Evolutionary conservation across 2,329 filamentous ascomycete genomes (phyloP), one percentile per base, ranked within the genome.

Genomic region (Colletotrichum limetticola): DNA sequence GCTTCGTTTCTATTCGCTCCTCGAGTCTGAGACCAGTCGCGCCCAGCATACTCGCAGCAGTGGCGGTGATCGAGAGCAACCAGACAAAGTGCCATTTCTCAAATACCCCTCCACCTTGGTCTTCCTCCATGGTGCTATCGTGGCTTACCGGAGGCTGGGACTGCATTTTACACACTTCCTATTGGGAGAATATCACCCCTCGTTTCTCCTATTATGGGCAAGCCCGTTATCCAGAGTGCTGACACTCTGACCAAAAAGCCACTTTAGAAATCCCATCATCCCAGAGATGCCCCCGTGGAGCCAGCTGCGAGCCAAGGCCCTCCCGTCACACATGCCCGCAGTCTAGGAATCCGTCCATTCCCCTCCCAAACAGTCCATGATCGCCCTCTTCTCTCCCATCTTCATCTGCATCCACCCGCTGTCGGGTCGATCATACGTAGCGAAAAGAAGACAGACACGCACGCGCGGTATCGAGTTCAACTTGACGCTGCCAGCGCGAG

Each of bases 331-430:
- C 58, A 71, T 66, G 56, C 58, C 53, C 64, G 4, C 32, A 16
- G 28, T 35, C 56, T 28, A 35, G 63, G 60, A 42, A 42, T 72
- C 46, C 55, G 35, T 46, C 57, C 49, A 35, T 62, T 56, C 32
- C 61, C 71, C 66, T 70, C 71, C 66, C 66, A 58, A 72, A 59
- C 46, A 26, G 52, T 35, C 46, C 61, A 74, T 74, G 71, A 74
- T 74, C 71, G 59, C 53, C 57, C 26, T 19, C 9, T 9, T 42
- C 66, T 52, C 37, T 63, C 56, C 26, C 57, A 52, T 57, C 32
- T 58, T 28, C 28, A 46, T 52, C 62, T 74, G 71, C 68, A 68
- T 52, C 52, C 28, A 53, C 14, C 68, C 68, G 62, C 46, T 67
- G 55, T 28, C 53, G 57, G 53, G 62, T 72, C 71, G 68, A 68